Evolutionary conservation across 371 early-diverging fungal genomes (phyloP).

Genomic region (Mortierella sp.): DNA sequence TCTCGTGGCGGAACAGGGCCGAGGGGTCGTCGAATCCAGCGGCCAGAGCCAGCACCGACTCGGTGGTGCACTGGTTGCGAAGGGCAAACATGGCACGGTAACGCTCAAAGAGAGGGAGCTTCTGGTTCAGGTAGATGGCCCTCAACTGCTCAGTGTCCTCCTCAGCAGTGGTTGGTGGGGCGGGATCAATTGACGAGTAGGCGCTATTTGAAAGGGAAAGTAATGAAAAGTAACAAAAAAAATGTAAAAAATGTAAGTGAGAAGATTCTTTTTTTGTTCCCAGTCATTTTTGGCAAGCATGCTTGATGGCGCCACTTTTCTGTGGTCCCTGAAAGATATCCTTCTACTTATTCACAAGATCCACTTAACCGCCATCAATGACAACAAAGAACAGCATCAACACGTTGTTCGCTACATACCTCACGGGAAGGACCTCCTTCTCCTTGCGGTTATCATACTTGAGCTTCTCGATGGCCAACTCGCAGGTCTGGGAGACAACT

Average conservation of each 20-base stretch:
- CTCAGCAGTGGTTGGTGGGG: conserved; percentile 81
- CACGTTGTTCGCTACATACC: conserved; percentile 12
- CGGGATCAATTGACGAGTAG: conserved; percentile 93
- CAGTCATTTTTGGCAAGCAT: neutral
- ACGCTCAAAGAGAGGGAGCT: conserved; percentile 88
- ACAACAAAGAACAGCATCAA: too few relatives aligned
- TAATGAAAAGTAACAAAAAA: neutral
- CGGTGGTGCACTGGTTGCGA: conserved; percentile 90
- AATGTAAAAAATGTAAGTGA: neutral
- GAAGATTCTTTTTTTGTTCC: neutral
- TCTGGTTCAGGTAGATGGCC: conserved; percentile 76
- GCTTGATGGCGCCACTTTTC: conserved; percentile 5
- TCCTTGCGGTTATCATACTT: conserved; percentile 75
- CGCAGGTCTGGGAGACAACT: conserved; percentile 95
- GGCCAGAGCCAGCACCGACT: conserved; percentile 90
- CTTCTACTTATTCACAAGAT: neutral
- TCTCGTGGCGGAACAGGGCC: conserved; percentile 98
- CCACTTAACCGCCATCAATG: neutral
- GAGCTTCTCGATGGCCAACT: conserved; percentile 93
- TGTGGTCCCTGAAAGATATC: neutral
- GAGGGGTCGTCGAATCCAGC: conserved; percentile 88
- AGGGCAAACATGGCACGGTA: conserved; percentile 99
- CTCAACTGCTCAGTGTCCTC: conserved; percentile 76
- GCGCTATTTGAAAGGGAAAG: conserved; percentile 55
- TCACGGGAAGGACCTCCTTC: conserved; percentile 59